Conservation (phyloP, 164 flowering plant genomes). For the Piper betle region DNA sequence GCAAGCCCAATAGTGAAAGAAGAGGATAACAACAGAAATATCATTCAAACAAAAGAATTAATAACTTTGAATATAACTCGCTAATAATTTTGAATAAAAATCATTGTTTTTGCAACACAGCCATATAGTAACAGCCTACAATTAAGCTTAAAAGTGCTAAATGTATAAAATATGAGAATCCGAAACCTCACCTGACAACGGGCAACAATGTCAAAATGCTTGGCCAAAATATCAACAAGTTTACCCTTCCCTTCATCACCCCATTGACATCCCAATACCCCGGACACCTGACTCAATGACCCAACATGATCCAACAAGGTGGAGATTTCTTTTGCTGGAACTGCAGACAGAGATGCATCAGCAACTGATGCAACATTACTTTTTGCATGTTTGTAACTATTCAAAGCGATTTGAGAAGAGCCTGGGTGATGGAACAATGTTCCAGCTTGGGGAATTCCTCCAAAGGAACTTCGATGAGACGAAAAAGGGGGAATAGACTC, state of each 20-base stretch:
- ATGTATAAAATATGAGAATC: neutral
- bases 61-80: too few relatives aligned
- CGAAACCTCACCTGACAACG: constrained; percentile 65
- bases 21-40: too few relatives aligned
- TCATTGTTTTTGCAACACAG: neutral
- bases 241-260: constrained; percentile 97
- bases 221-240: constrained; percentile 78
- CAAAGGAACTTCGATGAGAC: neutral
- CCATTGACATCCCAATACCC: constrained; percentile 86
- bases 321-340: constrained; percentile 13
- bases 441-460: neutral
- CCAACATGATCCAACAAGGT: constrained; percentile 31
- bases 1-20: too few relatives aligned
- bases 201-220: constrained; percentile 77
- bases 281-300: constrained; percentile 73
- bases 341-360: constrained; percentile 12
- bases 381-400: neutral
- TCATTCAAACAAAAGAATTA: too few relatives aligned
- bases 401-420: neutral
- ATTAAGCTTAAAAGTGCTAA: neutral
- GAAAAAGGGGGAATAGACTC: neutral
- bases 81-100: too few relatives aligned
- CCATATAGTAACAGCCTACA: too few relatives aligned
- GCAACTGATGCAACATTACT: constrained; percentile 11
- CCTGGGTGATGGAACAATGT: neutral